Percentiles rank a stretch among this genome's conserved stretches.
phyloP scores from a whole-genome alignment of 2,329 filamentous ascomycete genomes.

The Aspergillus awamori region DNA sequence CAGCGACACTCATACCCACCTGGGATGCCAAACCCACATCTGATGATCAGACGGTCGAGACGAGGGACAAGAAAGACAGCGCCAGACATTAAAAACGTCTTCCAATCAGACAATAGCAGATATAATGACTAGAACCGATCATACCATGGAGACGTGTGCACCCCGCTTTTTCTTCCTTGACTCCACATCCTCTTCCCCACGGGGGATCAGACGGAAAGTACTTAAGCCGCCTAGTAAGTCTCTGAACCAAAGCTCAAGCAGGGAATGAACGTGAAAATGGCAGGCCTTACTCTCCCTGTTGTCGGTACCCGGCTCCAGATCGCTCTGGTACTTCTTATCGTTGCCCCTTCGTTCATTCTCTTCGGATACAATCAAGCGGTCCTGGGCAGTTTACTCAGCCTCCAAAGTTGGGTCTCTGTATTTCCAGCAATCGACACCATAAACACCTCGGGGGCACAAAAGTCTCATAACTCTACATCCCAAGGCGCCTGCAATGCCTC shows the following conservation, averaged over 20 bases:
- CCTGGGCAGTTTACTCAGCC: conserved; percentile 26
- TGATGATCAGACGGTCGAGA: too few relatives aligned
- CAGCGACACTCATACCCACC: too few relatives aligned
- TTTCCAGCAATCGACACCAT: conserved; percentile 56
- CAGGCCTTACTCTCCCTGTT: neutral
- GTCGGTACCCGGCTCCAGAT: neutral
- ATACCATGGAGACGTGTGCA: too few relatives aligned
- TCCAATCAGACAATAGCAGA: too few relatives aligned
- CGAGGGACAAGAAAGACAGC: too few relatives aligned
- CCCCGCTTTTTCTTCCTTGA: too few relatives aligned
- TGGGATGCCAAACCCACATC: too few relatives aligned
- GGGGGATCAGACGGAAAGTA: neutral
- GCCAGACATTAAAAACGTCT: too few relatives aligned
- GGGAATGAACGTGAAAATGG: neutral
- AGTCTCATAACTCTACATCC: conserved; percentile 48
- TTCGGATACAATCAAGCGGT: conserved; percentile 58
- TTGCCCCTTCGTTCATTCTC: conserved; percentile 47
- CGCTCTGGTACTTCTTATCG: conserved; percentile 6
- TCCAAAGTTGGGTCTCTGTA: conserved; percentile 38
- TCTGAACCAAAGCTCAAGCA: neutral
- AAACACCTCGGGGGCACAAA: conserved; percentile 43
- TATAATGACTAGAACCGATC: too few relatives aligned
- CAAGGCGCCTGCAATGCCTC: conserved; percentile 31
- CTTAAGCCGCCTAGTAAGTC: neutral
- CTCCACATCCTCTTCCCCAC: too few relatives aligned